Conservation (phyloP, 1,284 basidiomycete species). For the Papiliotrema laurentii region DNA sequence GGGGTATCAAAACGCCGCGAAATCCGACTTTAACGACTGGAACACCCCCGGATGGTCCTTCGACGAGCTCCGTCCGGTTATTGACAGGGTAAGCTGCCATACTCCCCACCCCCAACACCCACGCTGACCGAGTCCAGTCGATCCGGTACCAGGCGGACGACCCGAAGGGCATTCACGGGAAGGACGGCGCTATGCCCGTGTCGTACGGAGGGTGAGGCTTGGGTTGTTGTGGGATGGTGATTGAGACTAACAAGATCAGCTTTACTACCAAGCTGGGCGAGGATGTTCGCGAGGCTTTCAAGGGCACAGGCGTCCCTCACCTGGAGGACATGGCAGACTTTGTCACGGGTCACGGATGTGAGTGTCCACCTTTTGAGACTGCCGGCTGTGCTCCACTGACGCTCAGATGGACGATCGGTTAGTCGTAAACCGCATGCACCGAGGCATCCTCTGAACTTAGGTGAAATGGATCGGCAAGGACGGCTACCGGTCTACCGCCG, state of each 20-base stretch:
- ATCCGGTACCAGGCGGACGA: not conserved
- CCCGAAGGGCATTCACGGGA: not conserved
- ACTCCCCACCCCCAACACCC: not conserved
- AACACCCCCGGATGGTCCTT: slow-evolving; percentile 10
- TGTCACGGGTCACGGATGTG: slow-evolving; percentile 7
- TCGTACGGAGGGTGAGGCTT: not conserved
- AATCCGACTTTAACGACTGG: slow-evolving; percentile 12
- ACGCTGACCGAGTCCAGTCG: not conserved
- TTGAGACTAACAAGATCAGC: not conserved
- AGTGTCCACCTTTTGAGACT: not conserved
- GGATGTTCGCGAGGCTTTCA: not conserved
- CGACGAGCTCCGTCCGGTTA: slow-evolving; percentile 6
- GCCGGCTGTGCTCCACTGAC: not conserved
- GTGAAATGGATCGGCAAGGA: slow-evolving; percentile 2
- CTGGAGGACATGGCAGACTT: slow-evolving; percentile 2
- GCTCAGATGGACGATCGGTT: not conserved
- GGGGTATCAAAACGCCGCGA: slow-evolving; percentile 7
- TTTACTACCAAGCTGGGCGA: not conserved
- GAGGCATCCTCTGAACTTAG: not conserved
- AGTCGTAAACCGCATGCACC: not conserved
- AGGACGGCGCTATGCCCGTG: not conserved
- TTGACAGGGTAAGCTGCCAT: slow-evolving; percentile 3
- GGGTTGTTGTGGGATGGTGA: too few relatives aligned
- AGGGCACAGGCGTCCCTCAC: not conserved
- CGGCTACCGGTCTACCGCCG: not conserved